Percentiles rank a stretch among this genome's conserved stretches.
These are phyloP conservation scores for Rhizophagus clarus DNA, from an alignment of 192 early-diverging fungal species.

Conservation along the genomic window DNA sequence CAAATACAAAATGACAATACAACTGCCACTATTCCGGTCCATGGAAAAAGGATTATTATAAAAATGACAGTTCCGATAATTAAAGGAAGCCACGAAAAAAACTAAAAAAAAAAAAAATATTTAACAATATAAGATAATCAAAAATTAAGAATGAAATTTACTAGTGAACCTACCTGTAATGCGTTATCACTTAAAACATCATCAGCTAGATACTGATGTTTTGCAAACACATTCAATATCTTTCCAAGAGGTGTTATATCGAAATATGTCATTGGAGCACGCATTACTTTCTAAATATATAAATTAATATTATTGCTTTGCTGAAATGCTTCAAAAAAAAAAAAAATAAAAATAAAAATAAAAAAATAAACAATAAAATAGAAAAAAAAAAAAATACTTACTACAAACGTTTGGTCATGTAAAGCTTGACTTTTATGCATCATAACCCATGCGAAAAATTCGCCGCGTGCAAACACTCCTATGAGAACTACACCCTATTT, in stretches of 20 bases:
- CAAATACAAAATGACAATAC: conserved; percentile 45
- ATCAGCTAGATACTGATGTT: conserved; percentile 43
- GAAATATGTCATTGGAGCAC: conserved; percentile 68
- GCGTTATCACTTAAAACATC: conserved; percentile 42
- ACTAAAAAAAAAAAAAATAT: conserved; percentile 15
- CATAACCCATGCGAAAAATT: conserved; percentile 51
- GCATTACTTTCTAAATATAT: conserved; percentile 59
- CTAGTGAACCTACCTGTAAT: conserved; percentile 30
- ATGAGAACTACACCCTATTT: conserved; percentile 28
- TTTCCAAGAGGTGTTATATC: conserved; percentile 71
- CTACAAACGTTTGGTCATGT: conserved; percentile 50
- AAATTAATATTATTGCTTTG: not conserved
- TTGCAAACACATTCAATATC: conserved; percentile 66
- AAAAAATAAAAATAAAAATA: not conserved
- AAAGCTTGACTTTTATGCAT: conserved; percentile 56
- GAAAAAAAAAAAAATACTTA: not conserved
- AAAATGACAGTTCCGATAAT: conserved; percentile 58
- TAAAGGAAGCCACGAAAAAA: conserved; percentile 43
- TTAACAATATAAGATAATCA: not conserved
- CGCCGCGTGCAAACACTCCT: conserved; percentile 57
- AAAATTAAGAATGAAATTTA: not conserved
- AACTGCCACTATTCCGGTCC: conserved; percentile 55
- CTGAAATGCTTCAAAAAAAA: not conserved
- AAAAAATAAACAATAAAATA: not conserved
- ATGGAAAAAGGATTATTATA: conserved; percentile 63